phyloP scores from a whole-genome alignment of 352 stramenopile species.

The Blastocystis sp. region DNA sequence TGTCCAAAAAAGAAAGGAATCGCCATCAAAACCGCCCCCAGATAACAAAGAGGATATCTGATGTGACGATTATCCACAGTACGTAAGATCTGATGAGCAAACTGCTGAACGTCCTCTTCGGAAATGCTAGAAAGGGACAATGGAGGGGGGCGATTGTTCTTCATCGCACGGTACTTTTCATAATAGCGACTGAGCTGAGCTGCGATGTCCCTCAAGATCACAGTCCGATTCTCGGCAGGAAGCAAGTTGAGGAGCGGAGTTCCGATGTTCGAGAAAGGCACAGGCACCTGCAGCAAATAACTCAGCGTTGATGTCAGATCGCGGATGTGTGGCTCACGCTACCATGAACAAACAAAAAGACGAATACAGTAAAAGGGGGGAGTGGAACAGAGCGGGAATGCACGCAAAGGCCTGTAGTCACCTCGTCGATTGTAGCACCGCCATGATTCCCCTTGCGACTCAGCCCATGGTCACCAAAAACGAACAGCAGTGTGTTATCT shows the following conservation, averaged over 20 bases:
- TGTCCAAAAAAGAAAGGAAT: not conserved
- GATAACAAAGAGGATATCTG: not conserved
- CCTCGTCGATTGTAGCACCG: conserved; percentile 16
- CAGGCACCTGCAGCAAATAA: not conserved
- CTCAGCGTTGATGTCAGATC: conserved; percentile 10
- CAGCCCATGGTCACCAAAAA: conserved; percentile 52
- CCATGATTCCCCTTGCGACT: conserved; percentile 6
- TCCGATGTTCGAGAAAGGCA: conserved; percentile 23
- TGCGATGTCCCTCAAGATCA: not conserved
- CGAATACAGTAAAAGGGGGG: not conserved
- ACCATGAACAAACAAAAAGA: not conserved
- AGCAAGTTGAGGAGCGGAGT: not conserved
- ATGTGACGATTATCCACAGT: not conserved
- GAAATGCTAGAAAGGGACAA: not conserved
- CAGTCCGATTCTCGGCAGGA: not conserved
- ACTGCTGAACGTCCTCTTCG: not conserved
- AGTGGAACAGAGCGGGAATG: not conserved
- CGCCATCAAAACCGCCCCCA: not conserved
- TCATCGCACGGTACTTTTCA: not conserved
- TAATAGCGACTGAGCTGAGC: not conserved
- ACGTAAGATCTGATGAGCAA: not conserved
- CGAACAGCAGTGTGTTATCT: conserved; percentile 18
- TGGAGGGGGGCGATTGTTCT: not conserved
- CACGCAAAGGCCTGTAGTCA: conserved; percentile 34
- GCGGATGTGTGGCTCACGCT: conserved; percentile 2